Base-by-base conservation (phyloP, 768 basidiomycete species). In the Mycena chlorophos region DNA sequence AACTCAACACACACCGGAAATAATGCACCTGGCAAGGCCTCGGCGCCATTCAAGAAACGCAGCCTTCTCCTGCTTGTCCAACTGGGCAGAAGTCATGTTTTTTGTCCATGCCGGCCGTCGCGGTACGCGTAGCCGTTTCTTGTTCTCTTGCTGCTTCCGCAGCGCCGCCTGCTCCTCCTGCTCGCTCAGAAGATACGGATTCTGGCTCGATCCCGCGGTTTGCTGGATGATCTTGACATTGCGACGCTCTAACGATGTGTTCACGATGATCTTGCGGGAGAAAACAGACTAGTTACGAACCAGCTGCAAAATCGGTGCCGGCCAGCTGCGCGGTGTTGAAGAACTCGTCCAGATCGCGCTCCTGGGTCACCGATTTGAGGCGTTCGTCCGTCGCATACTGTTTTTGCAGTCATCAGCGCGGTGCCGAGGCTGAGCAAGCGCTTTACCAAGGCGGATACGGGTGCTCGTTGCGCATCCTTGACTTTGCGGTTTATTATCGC, bases 321-420 rank as follows among this genome's bases (percentile, higher is more conserved):
- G 97, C 97, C 52, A 99, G 76, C 64, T 94, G 90, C 10, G 97
- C 97, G 13, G 92, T 97, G 66, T 85, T 95, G 52, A 99, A 72
- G 69, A 99, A 99, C 71, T 95, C 96, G 62, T 98, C 94, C 19
- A 99, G 77, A 75, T 98, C 94, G 52, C 85, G 78, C 73, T 99
- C 96, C 73, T 98, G 95, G 0, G 97, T 99, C 20, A 99, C 86
- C 0, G 96, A 98, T 67, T 87, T 84, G 31, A 99, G 79, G 29
- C 86, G 85, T 51, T 85, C 49, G 64, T 96, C 93, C 2, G 89
- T 86, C 4, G 84, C 81, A 70, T 89, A 94, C 91, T 92, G n/a
- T n/a, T 63, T 29, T 28, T 17, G 3, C 34, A 23, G 27, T 59
- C 26, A 54, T 45, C 46, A 57, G 43, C 61, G 51, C n/a, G 46